Conservation (phyloP, 2,329 filamentous ascomycete species). For the Claviceps spartinae region DNA sequence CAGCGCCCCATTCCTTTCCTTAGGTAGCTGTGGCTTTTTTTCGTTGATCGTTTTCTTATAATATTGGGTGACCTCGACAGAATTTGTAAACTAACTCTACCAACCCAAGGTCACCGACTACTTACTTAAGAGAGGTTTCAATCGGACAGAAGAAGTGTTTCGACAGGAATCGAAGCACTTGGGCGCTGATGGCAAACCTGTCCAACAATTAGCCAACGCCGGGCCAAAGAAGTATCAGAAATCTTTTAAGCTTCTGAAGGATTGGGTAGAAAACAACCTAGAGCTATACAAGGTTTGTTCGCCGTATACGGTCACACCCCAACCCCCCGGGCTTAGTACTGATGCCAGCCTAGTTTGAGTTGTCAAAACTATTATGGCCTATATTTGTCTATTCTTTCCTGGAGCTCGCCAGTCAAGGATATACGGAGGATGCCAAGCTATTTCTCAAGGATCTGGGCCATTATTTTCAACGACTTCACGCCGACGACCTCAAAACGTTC, state of each 20-base stretch:
- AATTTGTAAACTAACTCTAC: constrained; percentile 6
- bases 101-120: constrained; percentile 67
- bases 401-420: constrained; percentile 60
- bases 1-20: neutral
- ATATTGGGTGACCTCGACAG: neutral
- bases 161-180: constrained; percentile 78
- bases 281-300: constrained; percentile 74
- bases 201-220: constrained; percentile 53
- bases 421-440: constrained; percentile 54
- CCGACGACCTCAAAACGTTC: constrained; percentile 67
- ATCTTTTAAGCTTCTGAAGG: constrained; percentile 58
- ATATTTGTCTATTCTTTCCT: constrained; percentile 89
- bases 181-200: constrained; percentile 66
- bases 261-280: constrained; percentile 83
- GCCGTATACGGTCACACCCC: neutral
- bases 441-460: constrained; percentile 57
- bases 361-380: constrained; percentile 81
- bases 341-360: constrained; percentile 50
- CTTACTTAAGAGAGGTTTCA: constrained; percentile 88
- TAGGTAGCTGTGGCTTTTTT: neutral
- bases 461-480: constrained; percentile 64
- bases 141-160: constrained; percentile 80
- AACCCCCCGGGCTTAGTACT: neutral
- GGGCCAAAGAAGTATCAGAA: constrained; percentile 66
- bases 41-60: neutral